phyloP scores from a whole-genome alignment of 345 rosid genomes.

The Populus simonii region DNA sequence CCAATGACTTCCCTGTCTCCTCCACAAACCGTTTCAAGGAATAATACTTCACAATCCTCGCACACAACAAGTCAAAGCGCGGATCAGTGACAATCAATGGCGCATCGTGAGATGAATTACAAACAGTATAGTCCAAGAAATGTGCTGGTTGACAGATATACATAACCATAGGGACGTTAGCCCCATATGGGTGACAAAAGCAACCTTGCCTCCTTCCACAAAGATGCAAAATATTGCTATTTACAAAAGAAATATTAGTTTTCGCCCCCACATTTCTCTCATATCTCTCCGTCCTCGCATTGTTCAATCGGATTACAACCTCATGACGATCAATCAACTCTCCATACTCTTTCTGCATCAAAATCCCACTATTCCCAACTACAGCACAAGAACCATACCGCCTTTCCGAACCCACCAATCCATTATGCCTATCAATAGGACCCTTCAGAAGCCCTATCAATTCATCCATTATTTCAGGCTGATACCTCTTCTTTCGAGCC shows the following conservation, averaged over 20 bases:
- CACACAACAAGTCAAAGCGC: conserved; percentile 72
- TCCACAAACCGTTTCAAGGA: conserved; percentile 60
- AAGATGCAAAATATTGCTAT: conserved; percentile 77
- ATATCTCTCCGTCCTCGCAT: conserved; percentile 55
- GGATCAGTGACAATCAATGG: conserved; percentile 75
- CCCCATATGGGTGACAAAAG: conserved; percentile 82
- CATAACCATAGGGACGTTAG: conserved; percentile 59
- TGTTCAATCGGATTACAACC: conserved; percentile 79
- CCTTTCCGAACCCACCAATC: conserved; percentile 28
- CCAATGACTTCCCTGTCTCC: conserved; percentile 45
- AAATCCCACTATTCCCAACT: conserved; percentile 87
- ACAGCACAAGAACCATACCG: conserved; percentile 78
- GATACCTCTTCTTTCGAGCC: conserved; percentile 51
- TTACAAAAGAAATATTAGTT: conserved; percentile 71
- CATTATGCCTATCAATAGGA: conserved; percentile 52
- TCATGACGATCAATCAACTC: conserved; percentile 74
- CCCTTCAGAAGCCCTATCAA: conserved; percentile 54
- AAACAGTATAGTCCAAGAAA: conserved; percentile 68
- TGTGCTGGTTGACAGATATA: conserved; percentile 85
- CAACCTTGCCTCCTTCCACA: conserved; percentile 67
- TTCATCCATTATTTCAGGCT: conserved; percentile 60
- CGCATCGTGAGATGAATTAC: conserved; percentile 54
- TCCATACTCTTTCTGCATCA: conserved; percentile 55
- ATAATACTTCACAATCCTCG: conserved; percentile 78
- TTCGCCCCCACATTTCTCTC: conserved; percentile 66